Evolutionary conservation across 768 basidiomycete genomes (phyloP).

Genomic region (Russula sp.): DNA sequence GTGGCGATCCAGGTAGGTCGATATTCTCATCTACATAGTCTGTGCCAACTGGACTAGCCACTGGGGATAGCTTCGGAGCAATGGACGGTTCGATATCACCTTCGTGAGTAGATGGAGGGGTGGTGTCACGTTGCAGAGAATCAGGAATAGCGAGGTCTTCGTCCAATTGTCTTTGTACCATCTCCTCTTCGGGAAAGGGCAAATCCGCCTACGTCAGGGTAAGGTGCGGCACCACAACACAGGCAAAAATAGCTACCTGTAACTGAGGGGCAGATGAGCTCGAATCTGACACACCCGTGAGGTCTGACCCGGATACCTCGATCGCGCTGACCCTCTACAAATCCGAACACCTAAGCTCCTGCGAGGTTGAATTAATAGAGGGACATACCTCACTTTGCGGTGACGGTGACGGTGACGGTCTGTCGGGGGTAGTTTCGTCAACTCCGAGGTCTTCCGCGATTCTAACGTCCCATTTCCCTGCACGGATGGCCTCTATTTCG

Average conservation of each 20-base stretch:
- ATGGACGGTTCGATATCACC: not conserved
- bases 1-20: slow-evolving; percentile 11
- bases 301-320: slow-evolving; percentile 20
- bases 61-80: slow-evolving; percentile 13
- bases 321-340: slow-evolving; percentile 5
- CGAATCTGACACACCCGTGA: slow-evolving; percentile 22
- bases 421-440: slow-evolving; percentile 24
- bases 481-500: slow-evolving; percentile 76
- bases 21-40: slow-evolving; percentile 15
- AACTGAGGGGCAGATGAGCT: slow-evolving; percentile 17
- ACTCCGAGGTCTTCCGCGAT: slow-evolving; percentile 41
- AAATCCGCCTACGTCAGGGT: not conserved
- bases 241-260: slow-evolving; percentile 13
- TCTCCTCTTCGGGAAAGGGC: slow-evolving; percentile 19
- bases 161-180: slow-evolving; percentile 17
- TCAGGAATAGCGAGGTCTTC: slow-evolving; percentile 15
- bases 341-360: slow-evolving; percentile 19
- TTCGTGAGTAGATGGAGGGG: slow-evolving; percentile 3
- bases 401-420: slow-evolving; percentile 20
- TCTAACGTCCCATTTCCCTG: slow-evolving; percentile 59
- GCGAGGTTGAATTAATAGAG: not conserved
- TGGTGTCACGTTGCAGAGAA: not conserved
- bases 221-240: not conserved
- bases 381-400: slow-evolving; percentile 19
- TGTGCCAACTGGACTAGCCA: slow-evolving; percentile 12